Evolutionary conservation across 768 basidiomycete species (phyloP).

Genomic region (Mycena pura): DNA sequence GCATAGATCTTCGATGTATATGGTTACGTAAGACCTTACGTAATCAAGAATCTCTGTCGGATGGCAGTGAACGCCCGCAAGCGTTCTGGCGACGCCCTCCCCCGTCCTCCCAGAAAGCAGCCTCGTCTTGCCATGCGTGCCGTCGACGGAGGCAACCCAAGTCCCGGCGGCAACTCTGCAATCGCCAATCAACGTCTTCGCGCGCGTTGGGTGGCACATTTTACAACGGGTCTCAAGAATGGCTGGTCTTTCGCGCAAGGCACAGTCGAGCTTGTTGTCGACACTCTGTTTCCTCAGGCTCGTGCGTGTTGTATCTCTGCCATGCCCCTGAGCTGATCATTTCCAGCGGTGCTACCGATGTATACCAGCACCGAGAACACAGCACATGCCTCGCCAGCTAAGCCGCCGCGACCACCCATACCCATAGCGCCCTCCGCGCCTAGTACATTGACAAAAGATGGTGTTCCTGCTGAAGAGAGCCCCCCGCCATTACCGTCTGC

Average conservation of each 20-base stretch:
- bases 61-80: slow-evolving; percentile 11
- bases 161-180: slow-evolving; percentile 13
- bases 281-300: slow-evolving; percentile 16
- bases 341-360: slow-evolving; percentile 12
- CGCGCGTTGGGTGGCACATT: slow-evolving; percentile 23
- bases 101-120: slow-evolving; percentile 15
- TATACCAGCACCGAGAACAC: not conserved
- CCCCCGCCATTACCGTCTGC: not conserved
- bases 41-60: not conserved
- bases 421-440: slow-evolving; percentile 15
- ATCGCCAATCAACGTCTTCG: slow-evolving; percentile 9
- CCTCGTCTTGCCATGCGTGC: slow-evolving; percentile 16
- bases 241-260: slow-evolving; percentile 14
- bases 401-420: not conserved
- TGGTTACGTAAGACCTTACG: too few relatives aligned
- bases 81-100: slow-evolving; percentile 1
- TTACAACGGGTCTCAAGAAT: slow-evolving; percentile 14
- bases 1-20: too few relatives aligned
- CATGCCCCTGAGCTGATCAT: not conserved
- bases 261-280: slow-evolving; percentile 19
- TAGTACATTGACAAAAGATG: not conserved
- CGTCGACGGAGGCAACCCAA: slow-evolving; percentile 5
- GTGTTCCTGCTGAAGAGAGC: not conserved
- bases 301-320: slow-evolving; percentile 3
- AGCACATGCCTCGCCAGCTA: not conserved